Percentiles rank a stretch among this genome's conserved stretches.
phyloP scores from a whole-genome alignment of 768 basidiomycete species.

The Lentinula raphanica region DNA sequence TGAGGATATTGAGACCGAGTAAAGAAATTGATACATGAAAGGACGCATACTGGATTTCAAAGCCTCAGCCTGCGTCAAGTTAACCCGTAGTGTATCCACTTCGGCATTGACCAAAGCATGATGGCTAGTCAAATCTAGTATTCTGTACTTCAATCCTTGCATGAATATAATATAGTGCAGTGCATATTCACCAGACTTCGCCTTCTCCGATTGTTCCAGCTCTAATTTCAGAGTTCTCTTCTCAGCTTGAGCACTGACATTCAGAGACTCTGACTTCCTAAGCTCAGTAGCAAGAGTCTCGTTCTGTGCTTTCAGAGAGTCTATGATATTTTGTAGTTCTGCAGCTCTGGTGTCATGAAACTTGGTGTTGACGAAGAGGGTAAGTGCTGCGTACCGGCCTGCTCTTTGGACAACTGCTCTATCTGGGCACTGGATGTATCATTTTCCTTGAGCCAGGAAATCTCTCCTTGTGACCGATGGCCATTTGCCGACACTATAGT shows the following conservation, averaged over 20 bases:
- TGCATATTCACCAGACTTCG: conserved; percentile 24
- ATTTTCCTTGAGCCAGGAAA: conserved; percentile 15
- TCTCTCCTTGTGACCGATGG: neutral
- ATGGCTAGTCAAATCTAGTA: conserved; percentile 5
- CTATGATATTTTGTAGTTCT: neutral
- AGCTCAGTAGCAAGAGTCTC: neutral
- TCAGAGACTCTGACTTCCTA: neutral
- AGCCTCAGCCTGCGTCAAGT: neutral
- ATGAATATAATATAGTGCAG: neutral
- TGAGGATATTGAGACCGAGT: conserved; percentile 11
- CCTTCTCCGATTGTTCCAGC: conserved; percentile 24
- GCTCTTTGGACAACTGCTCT: conserved; percentile 12
- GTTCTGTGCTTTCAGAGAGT: neutral
- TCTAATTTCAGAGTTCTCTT: conserved; percentile 22
- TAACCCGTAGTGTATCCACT: conserved; percentile 3
- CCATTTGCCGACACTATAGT: neutral
- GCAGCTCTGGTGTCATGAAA: neutral
- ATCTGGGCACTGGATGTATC: conserved; percentile 17
- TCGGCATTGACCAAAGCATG: conserved; percentile 16
- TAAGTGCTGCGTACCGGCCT: conserved; percentile 2
- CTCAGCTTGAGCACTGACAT: conserved; percentile 14
- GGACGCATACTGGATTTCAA: conserved; percentile 1
- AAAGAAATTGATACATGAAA: neutral
- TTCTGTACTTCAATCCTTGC: neutral
- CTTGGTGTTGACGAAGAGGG: neutral